Evolutionary conservation across 495 filamentous ascomycete genomes (phyloP), one percentile per base, ranked within the genome.

Genomic region (Glonium stellatum): DNA sequence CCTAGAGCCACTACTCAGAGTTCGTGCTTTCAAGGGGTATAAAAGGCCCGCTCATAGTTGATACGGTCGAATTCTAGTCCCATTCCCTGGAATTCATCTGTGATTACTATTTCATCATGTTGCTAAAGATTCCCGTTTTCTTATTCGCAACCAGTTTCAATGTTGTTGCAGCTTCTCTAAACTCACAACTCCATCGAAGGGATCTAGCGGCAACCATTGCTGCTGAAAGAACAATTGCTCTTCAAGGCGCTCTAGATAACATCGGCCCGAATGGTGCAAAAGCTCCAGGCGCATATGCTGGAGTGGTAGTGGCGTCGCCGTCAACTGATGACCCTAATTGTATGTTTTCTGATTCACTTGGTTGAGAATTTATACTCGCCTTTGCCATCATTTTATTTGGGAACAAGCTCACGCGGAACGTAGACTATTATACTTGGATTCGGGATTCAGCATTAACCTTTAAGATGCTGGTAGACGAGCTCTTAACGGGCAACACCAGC

Each of bases 391-490:
- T 18, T 50, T 18, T 50, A 8, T 8, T 50, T 6, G 15, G 10
- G 18, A 23, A 54, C 21, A n/a, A 25, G 25, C 13, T 10, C n/a
- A 19, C 4, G 9, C 19, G 34, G 39, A 31, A 52, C 2, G 8
- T 27, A 82, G 77, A 80, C 67, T 82, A 71, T 66, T 89, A 80
- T 63, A 85, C 85, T n/a, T 90, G 87, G 87, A 87, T 82, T 18
- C 76, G 87, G 61, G 87, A 89, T 67, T 77, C 82, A 10, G 78
- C 84, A 8, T 71, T 90, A 63, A 81, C 82, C 4, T 76, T 84
- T 68, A 87, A 85, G 64, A 71, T 71, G n/a, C 60, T 89, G 41
- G 72, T 84, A 37, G 85, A 88, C 60, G 67, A 78, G 37, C 82
- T 87, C 66, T 65, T 62, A 9, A 48, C 78, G 50, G 82, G 77